phyloP scores from a whole-genome alignment of 768 basidiomycete species.

The Kwoniella sp. region DNA sequence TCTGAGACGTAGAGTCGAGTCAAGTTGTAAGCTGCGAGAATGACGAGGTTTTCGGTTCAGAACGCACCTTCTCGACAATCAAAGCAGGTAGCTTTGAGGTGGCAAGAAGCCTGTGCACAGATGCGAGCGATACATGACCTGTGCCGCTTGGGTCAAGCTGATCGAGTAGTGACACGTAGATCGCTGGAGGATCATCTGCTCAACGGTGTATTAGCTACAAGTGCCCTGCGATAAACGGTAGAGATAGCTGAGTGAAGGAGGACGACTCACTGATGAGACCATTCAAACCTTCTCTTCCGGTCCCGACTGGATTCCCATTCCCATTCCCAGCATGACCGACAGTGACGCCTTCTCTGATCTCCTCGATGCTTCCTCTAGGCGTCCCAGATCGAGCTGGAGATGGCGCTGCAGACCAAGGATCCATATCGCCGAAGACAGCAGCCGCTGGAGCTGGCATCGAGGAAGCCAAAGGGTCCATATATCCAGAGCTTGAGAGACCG shows the following conservation, averaged over 20 bases:
- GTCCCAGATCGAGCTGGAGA: slow-evolving; percentile 44
- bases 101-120: slow-evolving; percentile 74
- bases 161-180: slow-evolving; percentile 73
- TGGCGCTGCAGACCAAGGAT: slow-evolving; percentile 55
- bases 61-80: slow-evolving; percentile 73
- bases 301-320: too few relatives aligned
- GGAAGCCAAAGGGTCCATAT: slow-evolving; percentile 43
- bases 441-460: slow-evolving; percentile 31
- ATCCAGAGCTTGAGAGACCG: slow-evolving; percentile 17
- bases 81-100: slow-evolving; percentile 78
- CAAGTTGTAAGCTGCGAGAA: not conserved
- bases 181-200: slow-evolving; percentile 75
- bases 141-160: slow-evolving; percentile 70
- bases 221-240: too few relatives aligned
- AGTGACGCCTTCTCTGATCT: slow-evolving; percentile 21
- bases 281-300: slow-evolving; percentile 21
- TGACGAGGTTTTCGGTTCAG: not conserved
- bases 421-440: slow-evolving; percentile 46
- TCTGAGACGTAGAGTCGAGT: slow-evolving; percentile 60
- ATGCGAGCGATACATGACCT: slow-evolving; percentile 79
- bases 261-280: slow-evolving; percentile 34
- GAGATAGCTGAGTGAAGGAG: slow-evolving; percentile 1
- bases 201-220: slow-evolving; percentile 32
- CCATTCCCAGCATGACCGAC: not conserved
- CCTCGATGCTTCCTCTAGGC: slow-evolving; percentile 28